Conservation (phyloP, 805 yeast species). For the Spathaspora arborariae region DNA sequence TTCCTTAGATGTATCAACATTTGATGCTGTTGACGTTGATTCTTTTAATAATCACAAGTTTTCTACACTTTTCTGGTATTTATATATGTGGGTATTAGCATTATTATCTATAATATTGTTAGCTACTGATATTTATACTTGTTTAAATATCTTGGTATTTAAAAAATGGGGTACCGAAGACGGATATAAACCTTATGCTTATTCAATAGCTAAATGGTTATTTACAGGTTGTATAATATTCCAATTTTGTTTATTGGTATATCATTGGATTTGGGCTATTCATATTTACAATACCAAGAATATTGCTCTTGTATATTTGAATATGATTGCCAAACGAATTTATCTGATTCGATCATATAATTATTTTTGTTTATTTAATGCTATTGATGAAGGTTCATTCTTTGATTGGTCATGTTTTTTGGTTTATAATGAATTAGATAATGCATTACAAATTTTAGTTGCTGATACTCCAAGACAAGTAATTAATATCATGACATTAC, state of each 20-base stretch:
- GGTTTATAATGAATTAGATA: constrained; percentile 61
- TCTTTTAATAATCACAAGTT: constrained; percentile 43
- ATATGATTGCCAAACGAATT: constrained; percentile 54
- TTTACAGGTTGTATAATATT: constrained; percentile 77
- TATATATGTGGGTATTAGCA: constrained; percentile 43
- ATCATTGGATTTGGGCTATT: constrained; percentile 57
- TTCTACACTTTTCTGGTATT: constrained; percentile 43
- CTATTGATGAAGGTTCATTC: constrained; percentile 57
- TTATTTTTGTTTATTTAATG: constrained; percentile 69
- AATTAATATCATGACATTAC: constrained; percentile 69
- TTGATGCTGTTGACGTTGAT: constrained; percentile 46
- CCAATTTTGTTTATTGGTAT: constrained; percentile 54
- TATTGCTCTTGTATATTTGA: constrained; percentile 68
- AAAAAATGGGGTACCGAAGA: constrained; percentile 62
- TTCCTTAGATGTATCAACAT: constrained; percentile 38
- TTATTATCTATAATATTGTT: constrained; percentile 50
- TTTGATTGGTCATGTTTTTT: constrained; percentile 68
- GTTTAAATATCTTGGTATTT: constrained; percentile 68
- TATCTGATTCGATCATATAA: constrained; percentile 57
- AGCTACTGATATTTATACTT: constrained; percentile 74
- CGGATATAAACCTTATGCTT: constrained; percentile 36
- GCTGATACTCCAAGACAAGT: constrained; percentile 90
- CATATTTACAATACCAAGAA: constrained; percentile 55
- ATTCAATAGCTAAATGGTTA: constrained; percentile 63
- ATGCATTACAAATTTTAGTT: constrained; percentile 56